Conservation (phyloP, 2,329 filamentous ascomycete species). For the Aspergillus brunneoviolaceus region DNA sequence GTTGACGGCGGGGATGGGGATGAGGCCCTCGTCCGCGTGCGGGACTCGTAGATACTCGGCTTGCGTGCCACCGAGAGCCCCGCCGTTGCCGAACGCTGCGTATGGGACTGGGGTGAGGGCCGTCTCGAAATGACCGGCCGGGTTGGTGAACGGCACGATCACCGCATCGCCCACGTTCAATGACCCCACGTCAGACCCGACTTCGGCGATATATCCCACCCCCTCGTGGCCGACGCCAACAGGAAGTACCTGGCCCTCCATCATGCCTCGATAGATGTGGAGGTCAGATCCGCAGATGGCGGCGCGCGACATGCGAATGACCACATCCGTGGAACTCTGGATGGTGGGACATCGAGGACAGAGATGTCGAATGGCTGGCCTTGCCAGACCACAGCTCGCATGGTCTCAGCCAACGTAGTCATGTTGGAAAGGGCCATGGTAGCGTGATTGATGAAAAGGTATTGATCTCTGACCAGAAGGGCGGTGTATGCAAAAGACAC, state of each 20-base stretch:
- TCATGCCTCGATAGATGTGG: not conserved
- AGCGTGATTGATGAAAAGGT: too few relatives aligned
- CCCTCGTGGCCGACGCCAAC: not conserved
- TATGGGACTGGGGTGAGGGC: too few relatives aligned
- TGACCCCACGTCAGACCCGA: not conserved
- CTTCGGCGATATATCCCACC: not conserved
- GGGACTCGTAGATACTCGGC: not conserved
- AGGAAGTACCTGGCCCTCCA: not conserved
- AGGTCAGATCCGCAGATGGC: constrained; percentile 3
- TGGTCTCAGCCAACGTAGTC: too few relatives aligned
- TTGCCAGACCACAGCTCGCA: too few relatives aligned
- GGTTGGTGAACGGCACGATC: not conserved
- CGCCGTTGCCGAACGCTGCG: too few relatives aligned
- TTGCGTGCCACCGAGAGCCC: not conserved
- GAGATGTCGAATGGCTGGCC: too few relatives aligned
- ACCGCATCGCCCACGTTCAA: constrained; percentile 2
- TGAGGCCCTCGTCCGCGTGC: not conserved
- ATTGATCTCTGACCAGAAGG: too few relatives aligned
- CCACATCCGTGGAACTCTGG: not conserved
- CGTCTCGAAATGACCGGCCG: too few relatives aligned
- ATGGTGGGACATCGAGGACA: too few relatives aligned
- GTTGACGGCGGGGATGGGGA: not conserved
- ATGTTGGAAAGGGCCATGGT: too few relatives aligned
- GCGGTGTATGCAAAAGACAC: too few relatives aligned
- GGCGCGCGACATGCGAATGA: not conserved